These are phyloP conservation scores for Dimargaris cristalligena DNA, from an alignment of 192 early-diverging fungal species.

Conservation along the genomic window DNA sequence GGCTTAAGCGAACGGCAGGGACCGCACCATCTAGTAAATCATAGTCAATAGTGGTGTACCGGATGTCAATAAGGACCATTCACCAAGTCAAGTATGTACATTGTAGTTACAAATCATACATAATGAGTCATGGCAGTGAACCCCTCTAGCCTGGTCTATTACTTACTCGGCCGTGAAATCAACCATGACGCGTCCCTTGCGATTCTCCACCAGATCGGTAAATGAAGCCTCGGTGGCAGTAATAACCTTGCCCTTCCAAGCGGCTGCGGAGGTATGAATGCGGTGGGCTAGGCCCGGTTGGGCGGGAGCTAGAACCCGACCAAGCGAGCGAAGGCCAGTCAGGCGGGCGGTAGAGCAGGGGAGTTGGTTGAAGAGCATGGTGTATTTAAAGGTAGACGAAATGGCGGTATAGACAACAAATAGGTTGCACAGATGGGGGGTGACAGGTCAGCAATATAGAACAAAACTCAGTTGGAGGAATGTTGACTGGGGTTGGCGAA, in stretches of 20 bases:
- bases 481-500: too few species aligned
- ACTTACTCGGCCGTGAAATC: slow-evolving; percentile 9
- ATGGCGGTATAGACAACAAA: too few species aligned
- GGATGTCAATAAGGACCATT: not conserved
- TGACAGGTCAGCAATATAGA: too few species aligned
- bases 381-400: too few species aligned
- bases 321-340: too few species aligned
- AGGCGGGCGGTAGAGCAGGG: not conserved
- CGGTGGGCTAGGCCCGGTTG: not conserved
- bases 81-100: not conserved
- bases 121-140: not conserved
- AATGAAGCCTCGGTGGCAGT: not conserved
- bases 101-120: not conserved
- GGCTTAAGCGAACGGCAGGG: slow-evolving; percentile 5
- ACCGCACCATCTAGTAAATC: slow-evolving; percentile 1
- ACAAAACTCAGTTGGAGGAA: too few species aligned
- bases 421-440: too few species aligned
- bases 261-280: not conserved
- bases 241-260: slow-evolving; percentile 3
- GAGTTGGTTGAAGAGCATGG: not conserved
- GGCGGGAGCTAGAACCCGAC: too few species aligned
- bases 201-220: slow-evolving; percentile 1
- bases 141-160: not conserved
- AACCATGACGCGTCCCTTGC: slow-evolving; percentile 1
- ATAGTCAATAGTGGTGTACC: not conserved